Evolutionary conservation across 176 grass and related monocot genomes (phyloP), one percentile per base, ranked within the genome.

Genomic region (Hyparrhenia diplandra): DNA sequence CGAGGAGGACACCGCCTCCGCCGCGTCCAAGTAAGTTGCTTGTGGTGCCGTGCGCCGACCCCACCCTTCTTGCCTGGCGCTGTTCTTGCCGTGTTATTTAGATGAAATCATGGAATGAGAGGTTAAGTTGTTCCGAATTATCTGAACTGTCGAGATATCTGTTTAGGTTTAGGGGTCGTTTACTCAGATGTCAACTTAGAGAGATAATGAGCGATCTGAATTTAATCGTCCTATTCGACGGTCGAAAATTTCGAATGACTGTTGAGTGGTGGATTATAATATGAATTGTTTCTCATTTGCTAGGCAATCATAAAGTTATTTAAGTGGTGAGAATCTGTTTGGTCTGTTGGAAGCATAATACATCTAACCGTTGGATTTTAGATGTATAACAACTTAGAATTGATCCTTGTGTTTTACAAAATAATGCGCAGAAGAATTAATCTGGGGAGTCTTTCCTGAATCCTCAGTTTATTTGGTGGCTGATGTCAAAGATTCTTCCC

Each of bases 1-100:
- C 60, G 91, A 97, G 80, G 91, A 94, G 68, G 89, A 94, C 65
- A 84, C 85, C 32, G 43, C 85, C 45, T 88, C 91, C 64, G 82
- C 87, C 55, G 79, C 87, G 13, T 86, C n/a, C 73, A 90, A 72
- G 83, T 86, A 82, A 80, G 32, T 37, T 32, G 42, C 12, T 20
- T 16, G 58, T 9, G 34, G 63, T 9, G 14, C 72, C 7, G 20
- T 49, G 18, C 74, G 5, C 18, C 18, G 17, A 5, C 2, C 8
- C 32, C 36, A 14, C 31, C 27, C 31, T 57, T 25, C 6, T 68
- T 25, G 1, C 16, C 29, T 32, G 25, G 5, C 11, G n/a, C 16
- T 80, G 21, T 63, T 75, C 13, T 6, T 10, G 4, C 2, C 11
- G 13, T 6, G 8, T 55, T 46, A 20, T 68, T 39, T 27, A 17